Evolutionary conservation across 2,329 filamentous ascomycete species (phyloP).

Genomic region (Exophiala alcalophila): DNA sequence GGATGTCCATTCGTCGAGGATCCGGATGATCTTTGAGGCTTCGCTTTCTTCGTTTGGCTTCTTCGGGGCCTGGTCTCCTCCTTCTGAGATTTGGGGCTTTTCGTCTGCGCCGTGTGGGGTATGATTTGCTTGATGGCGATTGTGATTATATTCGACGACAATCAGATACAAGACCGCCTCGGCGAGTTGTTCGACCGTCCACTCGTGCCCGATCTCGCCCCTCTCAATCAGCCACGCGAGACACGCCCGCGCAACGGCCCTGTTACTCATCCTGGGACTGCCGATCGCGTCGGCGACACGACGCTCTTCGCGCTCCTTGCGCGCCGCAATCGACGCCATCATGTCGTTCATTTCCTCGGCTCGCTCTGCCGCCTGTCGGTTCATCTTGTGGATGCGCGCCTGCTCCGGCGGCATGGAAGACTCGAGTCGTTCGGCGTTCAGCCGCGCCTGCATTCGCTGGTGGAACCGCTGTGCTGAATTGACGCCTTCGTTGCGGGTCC

Average conservation of each 20-base stretch:
- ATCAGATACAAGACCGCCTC: conserved; percentile 33
- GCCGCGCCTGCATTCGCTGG: conserved; percentile 24
- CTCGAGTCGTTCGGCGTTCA: conserved; percentile 28
- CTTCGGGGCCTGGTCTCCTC: neutral
- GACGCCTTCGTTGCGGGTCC: conserved; percentile 17
- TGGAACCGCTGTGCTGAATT: conserved; percentile 19
- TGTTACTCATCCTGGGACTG: conserved; percentile 31
- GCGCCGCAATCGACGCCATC: conserved; percentile 13
- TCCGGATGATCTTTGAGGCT: conserved; percentile 28
- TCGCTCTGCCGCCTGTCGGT: conserved; percentile 24
- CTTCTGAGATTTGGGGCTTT: neutral
- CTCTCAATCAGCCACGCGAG: conserved; percentile 30
- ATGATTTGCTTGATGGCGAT: too few species aligned
- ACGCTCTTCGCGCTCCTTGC: conserved; percentile 30
- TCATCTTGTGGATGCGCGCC: conserved; percentile 28
- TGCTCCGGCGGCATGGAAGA: conserved; percentile 32
- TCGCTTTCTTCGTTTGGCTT: conserved; percentile 12
- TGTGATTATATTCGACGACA: conserved; percentile 28
- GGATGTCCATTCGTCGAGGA: conserved; percentile 33
- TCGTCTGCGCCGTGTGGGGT: too few species aligned
- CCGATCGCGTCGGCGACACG: conserved; percentile 31
- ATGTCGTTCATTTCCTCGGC: conserved; percentile 27
- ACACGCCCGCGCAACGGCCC: conserved; percentile 30
- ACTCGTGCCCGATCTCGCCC: conserved; percentile 30
- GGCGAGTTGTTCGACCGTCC: conserved; percentile 28